Evolutionary conservation across 2,329 filamentous ascomycete species (phyloP), one percentile per base, ranked within the genome.

Genomic region (Plenodomus tracheiphilus): DNA sequence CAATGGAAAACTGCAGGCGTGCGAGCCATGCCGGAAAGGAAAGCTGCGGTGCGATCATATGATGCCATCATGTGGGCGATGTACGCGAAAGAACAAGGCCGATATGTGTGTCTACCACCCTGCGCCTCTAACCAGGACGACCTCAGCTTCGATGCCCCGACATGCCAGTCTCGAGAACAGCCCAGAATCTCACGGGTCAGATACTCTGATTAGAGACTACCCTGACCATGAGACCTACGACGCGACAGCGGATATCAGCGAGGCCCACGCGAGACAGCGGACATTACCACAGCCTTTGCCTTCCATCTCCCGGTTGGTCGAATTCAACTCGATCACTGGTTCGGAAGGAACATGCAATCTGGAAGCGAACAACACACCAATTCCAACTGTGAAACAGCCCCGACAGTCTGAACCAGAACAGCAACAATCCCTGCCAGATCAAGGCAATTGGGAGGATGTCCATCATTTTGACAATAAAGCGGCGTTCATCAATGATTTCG

Each of bases 1-100:
- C 18, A 73, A 73, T 56, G 69, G 70, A n/a, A 71, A 72, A 45
- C 56, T 70, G 4, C 70, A 72, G 43, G 66, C 69, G 2, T 73
- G 70, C 41, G 69, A 73, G 46, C 68, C 70, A 13, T 73, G 70
- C 43, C 59, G 70, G 2, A 67, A 68, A 44, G 64, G 61, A n/a
- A 68, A 72, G 43, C 50, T 71, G n/a, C 56, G 61, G 37, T 70
- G 68, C 41, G 70, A 72, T 43, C 69, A 72, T 50, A 64, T 69
- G 52, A 62, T 64, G 56, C 70, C 70, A 9, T 58, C 57, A 4
- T 73, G 69, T 51, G 68, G 64, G 47, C 16, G 69, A 38, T 71
- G 70, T 54, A 50, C 56, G 7, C 61, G 64, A 35, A 61, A 62
- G 3, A 61, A 58, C 41, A 65, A 62, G 39, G 41, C 49, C 7